phyloP scores from a whole-genome alignment of 768 basidiomycete species.

The Rhodotorula taiwanensis region DNA sequence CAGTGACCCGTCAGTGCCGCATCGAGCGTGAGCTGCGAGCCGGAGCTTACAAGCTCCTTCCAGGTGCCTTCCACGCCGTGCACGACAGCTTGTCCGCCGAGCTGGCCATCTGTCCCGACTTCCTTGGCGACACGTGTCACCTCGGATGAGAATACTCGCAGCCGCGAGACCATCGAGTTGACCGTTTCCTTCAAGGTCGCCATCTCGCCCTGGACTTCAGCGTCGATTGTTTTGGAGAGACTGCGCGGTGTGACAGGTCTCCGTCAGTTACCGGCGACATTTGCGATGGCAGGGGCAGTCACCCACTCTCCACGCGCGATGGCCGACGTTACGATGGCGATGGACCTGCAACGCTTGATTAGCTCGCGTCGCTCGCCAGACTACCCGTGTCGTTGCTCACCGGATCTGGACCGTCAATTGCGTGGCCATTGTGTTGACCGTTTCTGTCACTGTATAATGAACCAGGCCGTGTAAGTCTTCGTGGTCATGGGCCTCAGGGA shows the following conservation, averaged over 20 bases:
- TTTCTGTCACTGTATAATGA: slow-evolving; percentile 25
- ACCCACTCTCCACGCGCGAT: slow-evolving; percentile 37
- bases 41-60: slow-evolving; percentile 41
- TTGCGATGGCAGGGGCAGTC: not conserved
- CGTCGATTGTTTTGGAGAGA: slow-evolving; percentile 48
- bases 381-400: slow-evolving; percentile 6
- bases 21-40: not conserved
- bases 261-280: not conserved
- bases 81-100: slow-evolving; percentile 46
- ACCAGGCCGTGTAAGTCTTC: not conserved
- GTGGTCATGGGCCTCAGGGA: no score
- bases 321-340: slow-evolving; percentile 42
- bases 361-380: not conserved
- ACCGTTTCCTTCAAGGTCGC: slow-evolving; percentile 54
- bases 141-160: slow-evolving; percentile 66
- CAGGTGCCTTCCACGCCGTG: slow-evolving; percentile 49
- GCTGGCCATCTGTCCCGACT: slow-evolving; percentile 46
- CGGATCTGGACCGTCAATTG: slow-evolving; percentile 43
- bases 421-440: slow-evolving; percentile 39
- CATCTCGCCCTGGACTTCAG: slow-evolving; percentile 51
- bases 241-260: slow-evolving; percentile 35
- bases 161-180: slow-evolving; percentile 68
- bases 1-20: slow-evolving; percentile 6
- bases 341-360: slow-evolving; percentile 37
- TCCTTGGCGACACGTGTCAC: slow-evolving; percentile 73